Evolutionary conservation across 257 asterid species (phyloP), one percentile per base, ranked within the genome.

Genomic region (Ajuga chamaepitys): DNA sequence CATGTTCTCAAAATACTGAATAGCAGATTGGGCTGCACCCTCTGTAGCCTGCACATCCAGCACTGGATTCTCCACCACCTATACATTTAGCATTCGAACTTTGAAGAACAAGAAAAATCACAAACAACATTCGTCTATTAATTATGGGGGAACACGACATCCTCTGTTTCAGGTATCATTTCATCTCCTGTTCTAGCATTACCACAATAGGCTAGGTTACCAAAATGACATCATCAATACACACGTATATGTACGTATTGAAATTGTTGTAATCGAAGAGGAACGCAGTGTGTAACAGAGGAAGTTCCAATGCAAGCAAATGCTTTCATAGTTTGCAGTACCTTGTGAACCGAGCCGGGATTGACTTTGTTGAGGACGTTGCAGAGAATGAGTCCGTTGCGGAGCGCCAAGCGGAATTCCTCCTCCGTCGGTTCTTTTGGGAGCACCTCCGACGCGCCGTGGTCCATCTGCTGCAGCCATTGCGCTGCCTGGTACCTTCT

Each of bases 331-430:
- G 6, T 12, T 11, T 1, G 35, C 24, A 30, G 26, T 54, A 88
- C 98, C 92, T 91, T 91, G 87, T 72, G 87, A 75, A 88, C 88
- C 12, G 95, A 95, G 0, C 96, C 90, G 17, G 98, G 95, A 62
- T 88, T 86, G 81, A 91, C 87, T 85, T 83, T 91, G 90, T 91
- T 91, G 84, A 91, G 95, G 58, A 91, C 96, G 24, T 91, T 91
- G 95, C 98, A 91, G n/a, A 88, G 95, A 54, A 91, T 83, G 66
- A 88, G 95, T 47, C 98, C 98, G 67, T 91, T 91, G 80, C 98
- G 95, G 55, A 91, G 95, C 2, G 91, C 87, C 57, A 80, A 68
- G 41, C 90, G 80, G 56, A 88, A 91, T n/a, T 86, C 86, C 58
- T 83, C 86, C 74, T 88, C 98, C 22, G 83, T 77, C 26, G 98